Base-by-base conservation (phyloP, 2,329 filamentous ascomycete species). In the Rhinocladiella mackenziei region DNA sequence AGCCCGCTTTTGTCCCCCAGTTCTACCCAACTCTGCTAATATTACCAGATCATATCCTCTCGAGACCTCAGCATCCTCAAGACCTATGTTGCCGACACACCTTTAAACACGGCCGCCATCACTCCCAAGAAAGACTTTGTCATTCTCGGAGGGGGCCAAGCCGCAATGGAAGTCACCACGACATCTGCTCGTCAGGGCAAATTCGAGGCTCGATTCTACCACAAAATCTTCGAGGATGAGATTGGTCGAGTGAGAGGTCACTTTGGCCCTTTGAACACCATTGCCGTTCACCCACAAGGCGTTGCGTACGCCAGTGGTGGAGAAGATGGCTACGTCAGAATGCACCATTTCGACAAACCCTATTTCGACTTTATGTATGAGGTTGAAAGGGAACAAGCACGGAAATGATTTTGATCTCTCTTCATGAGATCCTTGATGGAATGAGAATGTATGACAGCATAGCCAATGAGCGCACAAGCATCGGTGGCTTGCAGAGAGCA, bases 341-440 rank as follows among this genome's bases (percentile, higher is more conserved):
- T 97, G 58, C 92, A 98, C 73, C 88, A 95, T 71, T 98, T 98
- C 71, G 92, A 98, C 74, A 94, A 94, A 77, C 80, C 84, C 52
- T 98, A 96, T 77, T 97, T 92, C 68, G 92, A 98, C 70, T 98
- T 98, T 74, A 80, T 86, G 76, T 98, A 95, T 69, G 92, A 98
- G 77, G 92, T 97, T 51, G 92, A 98, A 81, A 78, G 89, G 69
- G 89, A 96, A 74, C 67, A 71, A 62, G 54, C 71, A 61, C 65
- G 71, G 59, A 68, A 64, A 59, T 70, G 58, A 57, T 13, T 22
- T 32, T 13, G 14, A 40, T 26, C 17, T 34, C 35, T 33, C 37
- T 35, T 30, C 35, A 50, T 45, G 42, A 50, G 39, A 45, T 37
- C 46, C 37, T 6, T 31, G 5, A 20, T 35, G 32, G 32, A 17